Base-by-base conservation (phyloP, 768 basidiomycete species). In the Pisolithus orientalis region DNA sequence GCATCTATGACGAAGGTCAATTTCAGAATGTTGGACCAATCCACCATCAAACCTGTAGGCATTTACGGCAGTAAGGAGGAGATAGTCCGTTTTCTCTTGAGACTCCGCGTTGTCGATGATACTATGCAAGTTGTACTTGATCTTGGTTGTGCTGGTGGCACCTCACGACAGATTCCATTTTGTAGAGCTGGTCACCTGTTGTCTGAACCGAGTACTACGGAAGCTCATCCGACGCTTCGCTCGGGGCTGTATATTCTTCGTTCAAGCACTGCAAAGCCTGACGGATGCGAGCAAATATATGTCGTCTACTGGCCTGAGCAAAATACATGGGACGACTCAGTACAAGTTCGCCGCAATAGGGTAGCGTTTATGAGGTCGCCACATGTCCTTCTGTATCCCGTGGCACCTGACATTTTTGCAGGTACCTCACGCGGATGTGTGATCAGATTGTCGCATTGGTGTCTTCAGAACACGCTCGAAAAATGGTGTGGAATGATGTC, bases 251-350 rank as follows among this genome's bases (percentile, higher is more conserved):
- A 82, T 50, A 54, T 76, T 21, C 60, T 75, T 31, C 62, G 62
- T 29, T 25, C 58, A 5, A 14, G 11, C 14, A 14, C 34, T 13
- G 51, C 52, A 8, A 17, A 32, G 21, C 39, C 39, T 3, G 9
- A 47, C 11, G 54, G 34, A 1, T 56, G 53, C 7, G 61, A 69
- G 28, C 59, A 68, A 24, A 47, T 78, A 7, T 80, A 78, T 47
- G 71, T 80, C 13, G 56, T 84, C 6, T 83, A 80, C 51, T 85
- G 84, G 83, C 82, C 82, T 0, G 80, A 85, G 53, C 70, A 78
- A 29, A 71, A 65, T 0, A 83, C 82, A 0, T 84, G 83, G 83
- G 61, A 76, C 32, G 80, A 83, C 59, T 64, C 69, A 13, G 74
- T 78, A 0, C 66, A 78, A 4, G 72, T 79, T 45, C 59, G 70